Base-by-base conservation (phyloP, 768 basidiomycete genomes). In the Antrodiella citrinella region DNA sequence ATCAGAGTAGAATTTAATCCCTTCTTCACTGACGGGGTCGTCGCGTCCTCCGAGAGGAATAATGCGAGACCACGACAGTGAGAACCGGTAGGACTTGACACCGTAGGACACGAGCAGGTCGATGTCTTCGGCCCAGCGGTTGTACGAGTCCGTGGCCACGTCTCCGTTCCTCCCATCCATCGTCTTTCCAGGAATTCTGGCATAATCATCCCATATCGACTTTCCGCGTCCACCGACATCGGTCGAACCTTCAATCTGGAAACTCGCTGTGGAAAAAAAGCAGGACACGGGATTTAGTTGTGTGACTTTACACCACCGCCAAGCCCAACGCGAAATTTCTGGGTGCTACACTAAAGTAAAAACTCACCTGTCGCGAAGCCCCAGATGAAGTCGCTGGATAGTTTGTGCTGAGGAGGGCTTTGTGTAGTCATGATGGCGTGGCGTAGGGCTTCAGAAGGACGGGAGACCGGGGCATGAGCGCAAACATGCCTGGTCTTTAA, bases 191-290 rank as follows among this genome's bases (percentile, higher is more conserved):
- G 82, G 82, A 13, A 67, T 62, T 47, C 76, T 74, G 22, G 80
- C 72, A 64, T 84, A 86, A 62, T 77, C 80, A 59, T 89, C 85
- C 86, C 86, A 88, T 56, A 86, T 78, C 13, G 81, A 82, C 58
- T 78, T 78, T 9, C 81, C 82, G 44, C 82, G 78, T 12, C 81
- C 80, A 51, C 78, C 81, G 15, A 68, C 71, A 47, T 74, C 63
- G 19, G 74, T 69, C 0, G 83, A 81, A 26, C 85, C 86, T 63
- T 88, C 86, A 49, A 86, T 80, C 68, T 88, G 85, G 65, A 86
- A 86, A 51, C 76, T 69, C 20, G 84, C 87, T 76, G 63, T n/a
- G 23, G 4, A 26, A 51, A 45, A 51, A 49, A 23, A 51, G 51
- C 26, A 51, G 39, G 24, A 46, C 35, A 44, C n/a, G n/a, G n/a